Evolutionary conservation across 345 rosid species (phyloP).

Genomic region (Pistacia atlantica): DNA sequence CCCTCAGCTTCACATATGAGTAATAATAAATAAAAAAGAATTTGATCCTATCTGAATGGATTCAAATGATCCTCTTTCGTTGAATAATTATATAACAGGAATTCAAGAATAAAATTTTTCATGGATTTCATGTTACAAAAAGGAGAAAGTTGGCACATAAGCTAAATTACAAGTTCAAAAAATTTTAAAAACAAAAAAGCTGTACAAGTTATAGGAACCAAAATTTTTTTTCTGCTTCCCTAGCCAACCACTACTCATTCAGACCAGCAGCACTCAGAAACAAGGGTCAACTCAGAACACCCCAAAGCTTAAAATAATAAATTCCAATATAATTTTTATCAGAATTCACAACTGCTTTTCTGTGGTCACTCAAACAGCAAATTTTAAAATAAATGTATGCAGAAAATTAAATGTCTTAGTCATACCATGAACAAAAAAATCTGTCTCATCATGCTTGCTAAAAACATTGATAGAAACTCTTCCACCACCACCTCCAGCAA

Average conservation of each 20-base stretch:
- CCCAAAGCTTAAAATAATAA: not conserved
- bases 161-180: too few relatives aligned
- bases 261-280: not conserved
- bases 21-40: too few relatives aligned
- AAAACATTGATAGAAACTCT: slow-evolving; percentile 66
- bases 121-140: too few relatives aligned
- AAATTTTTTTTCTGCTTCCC: not conserved
- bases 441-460: slow-evolving; percentile 61
- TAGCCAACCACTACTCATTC: not conserved
- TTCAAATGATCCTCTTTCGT: too few relatives aligned
- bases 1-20: too few relatives aligned
- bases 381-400: not conserved
- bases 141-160: too few relatives aligned
- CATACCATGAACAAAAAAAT: slow-evolving; percentile 61
- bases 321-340: not conserved
- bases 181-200: too few relatives aligned
- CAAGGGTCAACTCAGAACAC: not conserved
- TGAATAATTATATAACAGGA: too few relatives aligned
- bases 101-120: too few relatives aligned
- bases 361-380: slow-evolving; percentile 1
- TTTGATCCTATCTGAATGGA: too few relatives aligned
- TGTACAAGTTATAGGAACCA: not conserved
- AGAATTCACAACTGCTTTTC: slow-evolving; percentile 1
- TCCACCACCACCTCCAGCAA: slow-evolving; percentile 84
- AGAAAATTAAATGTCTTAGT: not conserved